A percentile compares a stretch with the other conserved stretches of the same genome.
Conservation (phyloP, 2,329 filamentous ascomycete genomes). For the Coniochaeta ligniaria region DNA sequence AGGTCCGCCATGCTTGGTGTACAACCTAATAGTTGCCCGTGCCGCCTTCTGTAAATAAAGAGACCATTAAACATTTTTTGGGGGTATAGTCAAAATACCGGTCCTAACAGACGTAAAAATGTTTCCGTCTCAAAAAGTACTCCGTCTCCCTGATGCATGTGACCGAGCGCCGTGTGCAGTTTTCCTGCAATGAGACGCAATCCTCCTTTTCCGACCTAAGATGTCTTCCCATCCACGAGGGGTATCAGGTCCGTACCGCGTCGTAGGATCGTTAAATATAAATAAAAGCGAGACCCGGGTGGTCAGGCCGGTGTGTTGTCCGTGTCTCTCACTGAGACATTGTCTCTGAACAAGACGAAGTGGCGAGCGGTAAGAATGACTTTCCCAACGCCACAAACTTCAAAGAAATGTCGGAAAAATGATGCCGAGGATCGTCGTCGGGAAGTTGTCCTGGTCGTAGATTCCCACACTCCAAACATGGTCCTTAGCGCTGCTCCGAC, state of each 20-base stretch:
- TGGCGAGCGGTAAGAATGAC: background rate
- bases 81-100: background rate
- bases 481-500: background rate
- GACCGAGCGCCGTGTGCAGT: background rate
- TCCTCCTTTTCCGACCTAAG: background rate
- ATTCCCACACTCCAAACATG: background rate
- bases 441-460: background rate
- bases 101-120: background rate
- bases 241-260: background rate
- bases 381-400: background rate
- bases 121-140: background rate
- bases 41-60: background rate
- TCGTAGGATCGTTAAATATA: background rate
- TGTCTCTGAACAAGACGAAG: background rate
- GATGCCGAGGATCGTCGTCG: too few relatives aligned
- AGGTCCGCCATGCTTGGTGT: background rate
- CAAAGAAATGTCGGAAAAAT: background rate
- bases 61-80: background rate
- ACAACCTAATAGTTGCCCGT: background rate
- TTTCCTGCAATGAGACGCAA: background rate
- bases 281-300: background rate
- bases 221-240: background rate
- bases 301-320: background rate
- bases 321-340: background rate
- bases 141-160: background rate